phyloP scores from a whole-genome alignment of 2,329 filamentous ascomycete genomes.

The Diaporthe australafricana region DNA sequence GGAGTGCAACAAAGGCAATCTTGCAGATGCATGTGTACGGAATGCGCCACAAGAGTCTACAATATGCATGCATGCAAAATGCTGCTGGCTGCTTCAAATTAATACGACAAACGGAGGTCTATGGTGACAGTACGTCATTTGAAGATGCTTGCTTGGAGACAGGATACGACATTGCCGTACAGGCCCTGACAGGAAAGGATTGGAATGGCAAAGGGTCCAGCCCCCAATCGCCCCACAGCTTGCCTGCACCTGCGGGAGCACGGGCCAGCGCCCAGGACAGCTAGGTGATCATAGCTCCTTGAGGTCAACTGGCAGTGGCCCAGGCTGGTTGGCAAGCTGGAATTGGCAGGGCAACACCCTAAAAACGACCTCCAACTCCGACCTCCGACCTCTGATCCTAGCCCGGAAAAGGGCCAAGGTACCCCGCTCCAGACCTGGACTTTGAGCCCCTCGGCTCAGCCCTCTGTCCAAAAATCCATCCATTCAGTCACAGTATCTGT shows the following conservation, averaged over 20 bases:
- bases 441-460: neutral
- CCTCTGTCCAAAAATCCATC: neutral
- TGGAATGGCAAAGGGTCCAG: conserved; percentile 14
- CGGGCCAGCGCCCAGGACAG: neutral
- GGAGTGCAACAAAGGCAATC: no score
- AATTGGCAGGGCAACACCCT: no score
- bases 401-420: neutral
- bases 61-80: no score
- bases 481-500: no score
- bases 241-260: neutral
- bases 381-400: neutral
- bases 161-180: no score
- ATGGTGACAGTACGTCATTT: conserved; percentile 11
- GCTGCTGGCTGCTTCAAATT: no score
- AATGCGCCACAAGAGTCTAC: no score
- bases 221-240: conserved; percentile 6
- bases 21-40: neutral
- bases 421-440: conserved; percentile 1
- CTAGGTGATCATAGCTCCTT: conserved; percentile 19
- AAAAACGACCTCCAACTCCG: no score
- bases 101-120: neutral
- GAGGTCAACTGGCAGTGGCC: no score
- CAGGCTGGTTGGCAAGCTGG: no score
- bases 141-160: neutral
- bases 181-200: no score